Evolutionary conservation across 2,329 filamentous ascomycete species (phyloP).

Genomic region (Penicillium sp.): DNA sequence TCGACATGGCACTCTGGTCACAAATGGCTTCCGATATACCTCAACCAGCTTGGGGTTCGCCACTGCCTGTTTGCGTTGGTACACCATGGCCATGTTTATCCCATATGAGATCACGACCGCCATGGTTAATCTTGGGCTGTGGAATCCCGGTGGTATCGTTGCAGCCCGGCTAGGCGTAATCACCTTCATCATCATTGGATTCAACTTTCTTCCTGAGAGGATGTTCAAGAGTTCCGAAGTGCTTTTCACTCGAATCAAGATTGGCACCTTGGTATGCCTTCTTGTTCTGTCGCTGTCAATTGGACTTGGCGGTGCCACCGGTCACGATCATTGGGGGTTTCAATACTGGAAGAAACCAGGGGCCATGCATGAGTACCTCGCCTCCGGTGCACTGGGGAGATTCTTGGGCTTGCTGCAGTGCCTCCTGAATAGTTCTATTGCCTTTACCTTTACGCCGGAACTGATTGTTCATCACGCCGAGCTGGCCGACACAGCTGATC

Average conservation of each 20-base stretch:
- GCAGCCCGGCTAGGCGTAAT: conserved; percentile 48
- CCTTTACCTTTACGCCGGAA: conserved; percentile 51
- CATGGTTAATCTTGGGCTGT: conserved; percentile 57
- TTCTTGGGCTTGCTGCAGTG: conserved; percentile 48
- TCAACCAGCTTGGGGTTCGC: conserved; percentile 38
- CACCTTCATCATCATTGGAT: conserved; percentile 51
- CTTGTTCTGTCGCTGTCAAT: conserved; percentile 48
- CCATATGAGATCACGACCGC: conserved; percentile 60
- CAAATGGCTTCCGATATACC: conserved; percentile 38
- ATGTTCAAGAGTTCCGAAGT: conserved; percentile 48
- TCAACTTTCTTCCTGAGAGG: conserved; percentile 46
- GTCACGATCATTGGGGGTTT: conserved; percentile 46
- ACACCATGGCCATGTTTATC: conserved; percentile 41
- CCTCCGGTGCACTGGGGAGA: conserved; percentile 42
- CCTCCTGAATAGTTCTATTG: conserved; percentile 47
- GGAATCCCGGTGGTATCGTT: conserved; percentile 41
- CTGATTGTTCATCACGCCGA: conserved; percentile 48
- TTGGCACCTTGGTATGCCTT: conserved; percentile 46
- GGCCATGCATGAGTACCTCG: conserved; percentile 46
- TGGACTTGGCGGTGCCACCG: conserved; percentile 48
- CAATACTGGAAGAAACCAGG: conserved; percentile 47
- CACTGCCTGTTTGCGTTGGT: conserved; percentile 43
- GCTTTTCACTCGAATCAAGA: conserved; percentile 46
- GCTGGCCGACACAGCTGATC: conserved; percentile 1
- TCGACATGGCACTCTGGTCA: conserved; percentile 37